Percentiles rank a stretch among this genome's conserved stretches.
Conservation (phyloP, 164 flowering plant species). For the Piper betle region DNA sequence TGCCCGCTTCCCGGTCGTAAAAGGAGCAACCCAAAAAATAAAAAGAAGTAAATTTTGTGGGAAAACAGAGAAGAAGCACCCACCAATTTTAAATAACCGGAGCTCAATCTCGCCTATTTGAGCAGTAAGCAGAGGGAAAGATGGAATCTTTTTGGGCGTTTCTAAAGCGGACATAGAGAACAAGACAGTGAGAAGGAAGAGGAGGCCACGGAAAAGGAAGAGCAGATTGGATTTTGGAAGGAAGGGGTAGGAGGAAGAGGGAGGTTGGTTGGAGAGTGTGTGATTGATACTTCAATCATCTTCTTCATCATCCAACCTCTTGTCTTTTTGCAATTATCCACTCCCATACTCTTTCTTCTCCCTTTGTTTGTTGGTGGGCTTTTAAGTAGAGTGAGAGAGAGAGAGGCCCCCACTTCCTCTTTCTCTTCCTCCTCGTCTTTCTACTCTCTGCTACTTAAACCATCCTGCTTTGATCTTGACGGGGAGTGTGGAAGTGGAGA, state of each 20-base stretch:
- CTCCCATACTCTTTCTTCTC: constrained; percentile 10
- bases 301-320: constrained; percentile 13
- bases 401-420: too few relatives aligned
- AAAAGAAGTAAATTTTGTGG: too few relatives aligned
- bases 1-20: too few relatives aligned
- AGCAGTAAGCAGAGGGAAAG: constrained; percentile 1
- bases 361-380: too few relatives aligned
- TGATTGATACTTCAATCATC: constrained; percentile 3
- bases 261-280: constrained; percentile 2
- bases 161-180: neutral
- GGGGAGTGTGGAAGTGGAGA: neutral
- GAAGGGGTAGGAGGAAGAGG: neutral
- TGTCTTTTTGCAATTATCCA: constrained; percentile 1
- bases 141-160: constrained; percentile 7
- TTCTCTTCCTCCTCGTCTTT: neutral
- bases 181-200: neutral
- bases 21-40: too few relatives aligned
- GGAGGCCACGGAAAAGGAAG: neutral
- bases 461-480: neutral
- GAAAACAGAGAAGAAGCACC: too few relatives aligned
- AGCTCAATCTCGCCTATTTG: too few relatives aligned
- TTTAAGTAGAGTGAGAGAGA: too few relatives aligned
- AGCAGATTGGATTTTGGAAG: too few relatives aligned
- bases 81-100: too few relatives aligned
- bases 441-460: neutral